Conservation (phyloP, 2,329 filamentous ascomycete species). For the Alternaria metachromatica region DNA sequence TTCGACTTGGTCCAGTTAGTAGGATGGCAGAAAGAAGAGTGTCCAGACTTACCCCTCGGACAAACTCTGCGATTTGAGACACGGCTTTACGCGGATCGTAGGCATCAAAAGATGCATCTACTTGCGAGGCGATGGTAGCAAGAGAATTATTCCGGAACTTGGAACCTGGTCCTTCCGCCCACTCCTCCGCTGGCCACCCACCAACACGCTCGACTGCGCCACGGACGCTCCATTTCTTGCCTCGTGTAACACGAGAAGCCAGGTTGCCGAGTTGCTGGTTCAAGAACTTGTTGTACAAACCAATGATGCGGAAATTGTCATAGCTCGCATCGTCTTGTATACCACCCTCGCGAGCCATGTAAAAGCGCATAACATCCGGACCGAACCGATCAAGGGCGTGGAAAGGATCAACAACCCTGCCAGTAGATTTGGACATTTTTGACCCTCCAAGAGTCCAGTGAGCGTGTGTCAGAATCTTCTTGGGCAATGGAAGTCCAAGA, state of each 20-base stretch:
- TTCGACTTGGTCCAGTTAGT: conserved; percentile 61
- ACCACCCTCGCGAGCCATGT: conserved; percentile 80
- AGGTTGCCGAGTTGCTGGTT: conserved; percentile 83
- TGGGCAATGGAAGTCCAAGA: conserved; percentile 77
- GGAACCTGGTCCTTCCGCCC: conserved; percentile 36
- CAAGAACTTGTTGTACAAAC: conserved; percentile 79
- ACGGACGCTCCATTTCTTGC: conserved; percentile 72
- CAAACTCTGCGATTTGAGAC: conserved; percentile 34
- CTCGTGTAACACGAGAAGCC: conserved; percentile 70
- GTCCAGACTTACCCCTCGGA: conserved; percentile 33
- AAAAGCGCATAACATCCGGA: conserved; percentile 87
- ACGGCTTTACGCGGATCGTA: conserved; percentile 40
- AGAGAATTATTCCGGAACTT: conserved; percentile 50
- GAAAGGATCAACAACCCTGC: conserved; percentile 94
- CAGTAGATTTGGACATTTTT: conserved; percentile 97
- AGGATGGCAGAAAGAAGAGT: not conserved
- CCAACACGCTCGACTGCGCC: conserved; percentile 60
- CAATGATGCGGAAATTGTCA: conserved; percentile 76
- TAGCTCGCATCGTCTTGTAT: conserved; percentile 83
- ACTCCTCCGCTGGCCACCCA: conserved; percentile 34
- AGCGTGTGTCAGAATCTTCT: conserved; percentile 82
- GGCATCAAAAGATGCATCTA: conserved; percentile 32
- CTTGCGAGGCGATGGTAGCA: conserved; percentile 21
- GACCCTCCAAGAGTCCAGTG: conserved; percentile 92
- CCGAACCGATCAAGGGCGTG: conserved; percentile 90